Percentiles rank a stretch among this genome's conserved stretches.
Conservation (phyloP, 768 basidiomycete species). For the Termitomyces sp. region DNA sequence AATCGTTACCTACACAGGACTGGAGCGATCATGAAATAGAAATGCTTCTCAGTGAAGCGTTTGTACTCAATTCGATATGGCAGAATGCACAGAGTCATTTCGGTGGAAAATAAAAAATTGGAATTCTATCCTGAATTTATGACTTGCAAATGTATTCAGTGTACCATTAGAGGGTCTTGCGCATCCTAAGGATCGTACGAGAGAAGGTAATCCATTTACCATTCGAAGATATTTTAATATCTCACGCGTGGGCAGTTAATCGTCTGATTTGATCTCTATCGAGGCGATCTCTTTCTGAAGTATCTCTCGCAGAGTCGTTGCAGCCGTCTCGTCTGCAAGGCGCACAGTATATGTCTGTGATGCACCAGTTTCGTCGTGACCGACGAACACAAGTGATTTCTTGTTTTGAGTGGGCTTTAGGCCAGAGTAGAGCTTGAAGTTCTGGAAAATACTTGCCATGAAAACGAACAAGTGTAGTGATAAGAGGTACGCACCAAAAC, state of each 20-base stretch:
- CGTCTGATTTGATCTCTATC: conserved; percentile 34
- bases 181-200: neutral
- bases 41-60: conserved; percentile 92
- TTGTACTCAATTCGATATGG: conserved; percentile 90
- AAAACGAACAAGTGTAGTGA: neutral
- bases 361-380: conserved; percentile 54
- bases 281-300: conserved; percentile 61
- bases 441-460: conserved; percentile 39
- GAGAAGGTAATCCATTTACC: neutral
- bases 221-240: neutral
- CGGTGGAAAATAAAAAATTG: conserved; percentile 41
- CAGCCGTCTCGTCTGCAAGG: conserved; percentile 55
- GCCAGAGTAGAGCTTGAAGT: conserved; percentile 64
- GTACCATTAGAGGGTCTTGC: neutral
- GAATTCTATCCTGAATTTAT: conserved; percentile 2
- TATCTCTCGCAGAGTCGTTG: conserved; percentile 51
- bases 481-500: conserved; percentile 50
- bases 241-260: conserved; percentile 1
- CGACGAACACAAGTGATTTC: conserved; percentile 61
- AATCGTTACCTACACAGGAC: conserved; percentile 85
- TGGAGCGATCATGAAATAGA: conserved; percentile 98
- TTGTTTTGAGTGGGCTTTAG: conserved; percentile 52
- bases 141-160: conserved; percentile 4
- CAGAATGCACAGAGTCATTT: conserved; percentile 91
- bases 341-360: conserved; percentile 62